Evolutionary conservation across 2,329 filamentous ascomycete species (phyloP).

Genomic region (Blumeriella jaapii): DNA sequence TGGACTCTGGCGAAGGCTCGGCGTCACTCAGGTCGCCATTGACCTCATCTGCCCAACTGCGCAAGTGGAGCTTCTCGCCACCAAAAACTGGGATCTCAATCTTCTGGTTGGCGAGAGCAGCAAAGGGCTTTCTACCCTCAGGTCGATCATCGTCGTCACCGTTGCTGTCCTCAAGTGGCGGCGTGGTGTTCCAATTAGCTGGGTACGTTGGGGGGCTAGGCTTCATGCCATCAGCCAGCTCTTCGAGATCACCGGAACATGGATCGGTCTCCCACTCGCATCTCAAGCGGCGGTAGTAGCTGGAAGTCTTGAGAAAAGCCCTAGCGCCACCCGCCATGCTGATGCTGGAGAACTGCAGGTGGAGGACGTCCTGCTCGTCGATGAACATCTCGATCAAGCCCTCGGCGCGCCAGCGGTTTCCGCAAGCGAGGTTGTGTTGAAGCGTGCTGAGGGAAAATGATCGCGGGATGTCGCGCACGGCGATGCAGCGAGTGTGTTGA

Average conservation of each 20-base stretch:
- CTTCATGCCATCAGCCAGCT: slow-evolving; percentile 9
- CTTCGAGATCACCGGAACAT: slow-evolving; percentile 17
- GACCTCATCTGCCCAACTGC: slow-evolving; percentile 21
- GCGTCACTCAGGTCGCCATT: slow-evolving; percentile 8
- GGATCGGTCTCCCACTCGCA: slow-evolving; percentile 17
- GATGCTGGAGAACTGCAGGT: slow-evolving; percentile 20
- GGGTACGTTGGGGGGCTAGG: slow-evolving; percentile 8
- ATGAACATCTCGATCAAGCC: slow-evolving; percentile 16
- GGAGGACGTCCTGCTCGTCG: slow-evolving; percentile 12
- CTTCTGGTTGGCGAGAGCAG: slow-evolving; percentile 10
- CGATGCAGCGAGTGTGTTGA: slow-evolving; percentile 16
- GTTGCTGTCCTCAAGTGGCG: not conserved
- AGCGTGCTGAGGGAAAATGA: slow-evolving; percentile 8
- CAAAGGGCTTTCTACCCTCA: slow-evolving; percentile 7
- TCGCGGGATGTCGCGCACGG: slow-evolving; percentile 10
- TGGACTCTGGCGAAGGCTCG: not conserved
- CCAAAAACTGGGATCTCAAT: slow-evolving; percentile 14
- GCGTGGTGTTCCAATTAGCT: not conserved
- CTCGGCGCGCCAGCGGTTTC: slow-evolving; percentile 5
- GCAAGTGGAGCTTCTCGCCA: slow-evolving; percentile 7
- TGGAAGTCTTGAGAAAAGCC: slow-evolving; percentile 10
- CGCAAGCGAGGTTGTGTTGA: slow-evolving; percentile 5
- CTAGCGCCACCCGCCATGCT: slow-evolving; percentile 12
- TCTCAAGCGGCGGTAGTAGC: slow-evolving; percentile 8
- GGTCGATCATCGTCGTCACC: not conserved